Conservation (phyloP, 441 rosid species). For the Breynia disticha region DNA sequence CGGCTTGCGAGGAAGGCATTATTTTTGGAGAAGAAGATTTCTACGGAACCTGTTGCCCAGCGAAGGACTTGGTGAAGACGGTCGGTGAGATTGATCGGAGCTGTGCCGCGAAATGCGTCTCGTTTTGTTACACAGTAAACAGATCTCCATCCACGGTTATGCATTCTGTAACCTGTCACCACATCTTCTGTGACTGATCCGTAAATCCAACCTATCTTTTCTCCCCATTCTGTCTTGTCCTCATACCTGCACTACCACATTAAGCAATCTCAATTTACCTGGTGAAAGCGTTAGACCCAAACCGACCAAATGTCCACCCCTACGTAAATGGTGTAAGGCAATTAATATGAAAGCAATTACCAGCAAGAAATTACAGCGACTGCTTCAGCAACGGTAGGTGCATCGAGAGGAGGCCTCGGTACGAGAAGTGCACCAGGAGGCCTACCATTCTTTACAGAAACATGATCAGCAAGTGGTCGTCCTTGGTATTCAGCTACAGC, state of each 20-base stretch:
- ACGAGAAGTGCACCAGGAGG: slow-evolving; percentile 77
- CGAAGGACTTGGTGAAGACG: slow-evolving; percentile 87
- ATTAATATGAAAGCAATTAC: slow-evolving; percentile 21
- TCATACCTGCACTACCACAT: slow-evolving; percentile 44
- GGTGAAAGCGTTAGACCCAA: background rate
- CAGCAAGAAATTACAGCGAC: slow-evolving; percentile 92
- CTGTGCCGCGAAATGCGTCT: slow-evolving; percentile 82
- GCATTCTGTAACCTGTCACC: slow-evolving; percentile 94
- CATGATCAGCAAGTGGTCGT: slow-evolving; percentile 81
- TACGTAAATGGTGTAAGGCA: no score
- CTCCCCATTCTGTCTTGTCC: slow-evolving; percentile 94
- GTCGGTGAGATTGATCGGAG: slow-evolving; percentile 85
- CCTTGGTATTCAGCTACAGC: slow-evolving; percentile 81
- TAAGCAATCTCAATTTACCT: background rate
- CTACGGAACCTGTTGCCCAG: slow-evolving; percentile 93
- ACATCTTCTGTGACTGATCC: slow-evolving; percentile 96
- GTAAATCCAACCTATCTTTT: slow-evolving; percentile 80
- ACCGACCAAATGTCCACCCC: no score
- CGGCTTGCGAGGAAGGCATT: slow-evolving; percentile 56
- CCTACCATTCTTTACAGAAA: slow-evolving; percentile 70
- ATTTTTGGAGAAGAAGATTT: slow-evolving; percentile 80
- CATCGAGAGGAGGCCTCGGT: slow-evolving; percentile 80
- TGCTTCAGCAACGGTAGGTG: slow-evolving; percentile 91
- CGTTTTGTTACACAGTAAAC: slow-evolving; percentile 79
- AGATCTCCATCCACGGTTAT: slow-evolving; percentile 90